These are phyloP conservation scores for Elongisporangium prolatum DNA, from an alignment of 352 stramenopile species.

Conservation along the genomic window DNA sequence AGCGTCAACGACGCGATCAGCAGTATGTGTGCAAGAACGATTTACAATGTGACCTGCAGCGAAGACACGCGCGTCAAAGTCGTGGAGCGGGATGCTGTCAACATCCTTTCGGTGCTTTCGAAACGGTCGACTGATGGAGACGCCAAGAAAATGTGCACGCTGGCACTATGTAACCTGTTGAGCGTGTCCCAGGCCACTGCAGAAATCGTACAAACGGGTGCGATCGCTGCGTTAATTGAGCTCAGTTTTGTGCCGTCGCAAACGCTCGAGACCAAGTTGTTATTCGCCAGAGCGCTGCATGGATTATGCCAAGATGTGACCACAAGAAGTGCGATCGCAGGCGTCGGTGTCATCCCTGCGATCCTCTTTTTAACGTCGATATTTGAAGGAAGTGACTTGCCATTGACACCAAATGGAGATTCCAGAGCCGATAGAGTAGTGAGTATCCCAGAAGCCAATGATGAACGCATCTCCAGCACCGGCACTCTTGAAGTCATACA, in stretches of 20 bases:
- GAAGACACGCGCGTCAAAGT: constrained; percentile 63
- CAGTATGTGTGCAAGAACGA: constrained; percentile 40
- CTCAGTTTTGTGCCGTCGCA: constrained; percentile 47
- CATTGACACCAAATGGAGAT: background rate
- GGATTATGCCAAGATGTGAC: constrained; percentile 52
- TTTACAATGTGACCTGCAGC: constrained; percentile 73
- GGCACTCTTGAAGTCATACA: background rate
- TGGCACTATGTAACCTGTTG: constrained; percentile 74
- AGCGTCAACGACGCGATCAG: constrained; percentile 24
- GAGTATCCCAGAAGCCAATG: background rate
- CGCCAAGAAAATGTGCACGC: constrained; percentile 70
- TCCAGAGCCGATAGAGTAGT: background rate
- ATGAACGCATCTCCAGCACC: background rate
- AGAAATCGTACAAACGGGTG: constrained; percentile 63
- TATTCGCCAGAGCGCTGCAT: constrained; percentile 67
- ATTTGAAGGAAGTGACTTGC: constrained; percentile 5
- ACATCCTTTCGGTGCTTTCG: constrained; percentile 44
- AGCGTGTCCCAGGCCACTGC: constrained; percentile 66
- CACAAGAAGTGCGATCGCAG: constrained; percentile 42
- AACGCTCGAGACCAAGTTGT: constrained; percentile 38
- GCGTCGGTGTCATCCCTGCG: constrained; percentile 49
- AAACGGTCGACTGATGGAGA: constrained; percentile 24
- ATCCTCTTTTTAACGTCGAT: constrained; percentile 44
- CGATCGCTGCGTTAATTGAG: constrained; percentile 57
- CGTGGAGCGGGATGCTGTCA: constrained; percentile 63